These are phyloP conservation scores for Suaeda aralocaspica DNA, from an alignment of 148 eudicot species.

Conservation along the genomic window DNA sequence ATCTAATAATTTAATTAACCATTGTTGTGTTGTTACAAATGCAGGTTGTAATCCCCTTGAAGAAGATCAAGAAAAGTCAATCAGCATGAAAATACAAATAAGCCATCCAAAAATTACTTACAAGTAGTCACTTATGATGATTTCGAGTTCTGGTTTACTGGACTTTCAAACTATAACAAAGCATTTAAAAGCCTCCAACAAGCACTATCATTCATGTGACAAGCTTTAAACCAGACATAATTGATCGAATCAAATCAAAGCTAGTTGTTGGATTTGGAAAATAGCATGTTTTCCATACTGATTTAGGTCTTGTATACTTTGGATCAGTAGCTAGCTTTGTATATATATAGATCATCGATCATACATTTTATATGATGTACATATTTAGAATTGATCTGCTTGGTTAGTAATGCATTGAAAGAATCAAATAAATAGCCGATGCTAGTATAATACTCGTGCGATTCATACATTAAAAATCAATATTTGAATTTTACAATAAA, in stretches of 20 bases:
- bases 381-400: too few relatives aligned
- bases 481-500: too few relatives aligned
- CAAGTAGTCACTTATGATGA: constrained; percentile 31
- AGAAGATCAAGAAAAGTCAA: constrained; percentile 30
- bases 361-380: too few relatives aligned
- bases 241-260: too few relatives aligned
- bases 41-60: constrained; percentile 27
- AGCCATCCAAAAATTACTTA: constrained; percentile 33
- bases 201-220: too few relatives aligned
- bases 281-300: neutral
- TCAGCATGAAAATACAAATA: constrained; percentile 21
- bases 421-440: neutral
- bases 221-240: too few relatives aligned
- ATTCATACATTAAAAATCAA: too few relatives aligned
- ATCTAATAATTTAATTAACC: too few relatives aligned
- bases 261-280: neutral
- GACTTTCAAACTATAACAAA: constrained; percentile 29
- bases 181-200: constrained; percentile 25
- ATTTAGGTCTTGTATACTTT: neutral
- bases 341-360: too few relatives aligned
- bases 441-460: too few relatives aligned
- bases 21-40: too few relatives aligned
- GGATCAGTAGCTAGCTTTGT: too few relatives aligned
- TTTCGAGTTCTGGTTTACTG: constrained; percentile 43
- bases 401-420: neutral